Evolutionary conservation across 2,329 filamentous ascomycete species (phyloP), one percentile per base, ranked within the genome.

Genomic region (Xylogone sp.): DNA sequence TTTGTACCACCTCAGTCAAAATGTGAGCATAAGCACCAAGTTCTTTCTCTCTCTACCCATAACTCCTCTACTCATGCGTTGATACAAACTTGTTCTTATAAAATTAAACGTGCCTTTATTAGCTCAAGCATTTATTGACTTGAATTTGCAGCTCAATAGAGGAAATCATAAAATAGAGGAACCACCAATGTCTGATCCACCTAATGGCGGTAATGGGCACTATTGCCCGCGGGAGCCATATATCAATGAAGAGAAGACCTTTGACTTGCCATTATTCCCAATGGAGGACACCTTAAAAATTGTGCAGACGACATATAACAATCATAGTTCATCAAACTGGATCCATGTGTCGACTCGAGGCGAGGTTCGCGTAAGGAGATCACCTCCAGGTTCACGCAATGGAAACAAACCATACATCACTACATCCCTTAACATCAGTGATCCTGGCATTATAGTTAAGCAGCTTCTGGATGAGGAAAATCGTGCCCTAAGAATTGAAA

Each of bases 391-490:
- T 29, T 59, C 54, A 13, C 43, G 56, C 1, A 51, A 59, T 43
- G 55, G 56, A 18, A 53, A 48, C 29, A 49, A 49, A 24, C 55
- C 57, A 45, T 57, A 58, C 43, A 53, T 65, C 19, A 60, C 62
- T 2, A 48, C 64, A 2, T 54, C 61, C 21, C 50, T 61, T 2
- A 52, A 59, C 43, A 53, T 59, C 19, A 64, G 62, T 47, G 55
- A 65, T 21, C 56, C 53, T 1, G 45, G 47, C 12, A 21, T 65
- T 13, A 43, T 50, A 21, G 51, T 62, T 2, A 24, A 54, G 8
- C 55, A 53, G 19, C 54, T 50, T 3, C 62, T 58, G 53, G 55
- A 65, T 46, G 53, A 53, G 21, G 42, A 57, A 18, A 50, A 53
- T 1, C 54, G 55, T 22, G 42, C 50, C 7, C 45, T 65, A 6